Evolutionary conservation across 1,284 basidiomycete genomes (phyloP).

Genomic region (Trametes versicolor): DNA sequence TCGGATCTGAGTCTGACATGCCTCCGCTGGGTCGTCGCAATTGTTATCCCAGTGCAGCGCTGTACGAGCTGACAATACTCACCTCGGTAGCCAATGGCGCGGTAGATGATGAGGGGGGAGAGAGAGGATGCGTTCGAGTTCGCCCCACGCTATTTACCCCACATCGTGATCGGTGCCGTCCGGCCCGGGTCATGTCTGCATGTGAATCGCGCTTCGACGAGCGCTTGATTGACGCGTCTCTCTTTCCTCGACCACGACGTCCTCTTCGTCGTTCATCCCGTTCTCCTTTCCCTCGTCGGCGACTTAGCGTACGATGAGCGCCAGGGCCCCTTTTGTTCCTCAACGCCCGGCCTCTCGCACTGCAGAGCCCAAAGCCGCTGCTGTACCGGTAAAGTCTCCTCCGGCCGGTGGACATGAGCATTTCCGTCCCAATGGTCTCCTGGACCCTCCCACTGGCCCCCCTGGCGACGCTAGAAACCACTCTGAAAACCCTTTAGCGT

Average conservation of each 20-base stretch:
- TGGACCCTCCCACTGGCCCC: slow-evolving; percentile 9
- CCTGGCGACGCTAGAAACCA: slow-evolving; percentile 14
- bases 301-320: slow-evolving; percentile 26
- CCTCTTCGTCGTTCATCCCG: background rate
- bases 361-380: background rate
- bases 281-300: background rate
- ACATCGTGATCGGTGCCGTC: background rate
- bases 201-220: background rate
- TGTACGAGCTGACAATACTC: background rate
- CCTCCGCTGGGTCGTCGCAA: too few relatives aligned
- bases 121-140: background rate
- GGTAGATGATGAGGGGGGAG: background rate
- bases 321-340: slow-evolving; percentile 32
- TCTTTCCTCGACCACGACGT: slow-evolving; percentile 12
- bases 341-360: slow-evolving; percentile 26
- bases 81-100: background rate
- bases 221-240: background rate
- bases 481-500: background rate
- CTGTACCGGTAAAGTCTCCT: slow-evolving; percentile 3
- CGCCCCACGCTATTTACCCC: background rate
- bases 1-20: background rate
- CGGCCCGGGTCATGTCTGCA: background rate
- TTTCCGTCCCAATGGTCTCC: slow-evolving; percentile 32
- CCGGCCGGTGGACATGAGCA: slow-evolving; percentile 17
- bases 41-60: too few relatives aligned